phyloP scores from a whole-genome alignment of 176 grass and related monocot genomes.

The Zizania latifolia region DNA sequence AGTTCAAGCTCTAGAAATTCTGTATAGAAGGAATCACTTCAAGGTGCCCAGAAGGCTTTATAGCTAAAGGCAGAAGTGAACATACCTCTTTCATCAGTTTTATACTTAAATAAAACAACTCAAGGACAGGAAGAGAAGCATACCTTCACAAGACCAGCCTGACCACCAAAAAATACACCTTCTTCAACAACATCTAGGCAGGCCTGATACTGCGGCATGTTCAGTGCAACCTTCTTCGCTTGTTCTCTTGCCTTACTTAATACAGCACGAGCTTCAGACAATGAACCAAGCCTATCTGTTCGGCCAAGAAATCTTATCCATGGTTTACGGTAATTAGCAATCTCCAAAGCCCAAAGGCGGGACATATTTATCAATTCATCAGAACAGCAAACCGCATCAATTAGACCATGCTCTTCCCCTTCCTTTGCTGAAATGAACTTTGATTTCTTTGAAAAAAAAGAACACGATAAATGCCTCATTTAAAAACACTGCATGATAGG shows the following conservation, averaged over 20 bases:
- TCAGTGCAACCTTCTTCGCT: constrained; percentile 48
- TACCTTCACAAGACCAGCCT: constrained; percentile 88
- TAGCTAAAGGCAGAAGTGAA: neutral
- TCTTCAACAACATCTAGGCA: constrained; percentile 84
- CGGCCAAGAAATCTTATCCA: constrained; percentile 75
- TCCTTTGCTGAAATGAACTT: constrained; percentile 69
- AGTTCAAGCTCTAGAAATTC: no score
- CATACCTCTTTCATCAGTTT: neutral
- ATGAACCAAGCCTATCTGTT: constrained; percentile 70
- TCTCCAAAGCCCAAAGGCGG: constrained; percentile 75
- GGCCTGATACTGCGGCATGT: constrained; percentile 77
- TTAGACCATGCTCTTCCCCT: constrained; percentile 72
- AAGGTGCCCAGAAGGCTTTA: neutral
- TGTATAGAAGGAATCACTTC: no score
- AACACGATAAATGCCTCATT: neutral
- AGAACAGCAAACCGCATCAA: constrained; percentile 63
- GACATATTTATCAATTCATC: constrained; percentile 67
- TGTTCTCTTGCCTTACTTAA: constrained; percentile 61
- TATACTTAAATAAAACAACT: neutral
- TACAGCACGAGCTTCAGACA: constrained; percentile 75
- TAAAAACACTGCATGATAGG: no score
- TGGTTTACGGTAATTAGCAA: constrained; percentile 67
- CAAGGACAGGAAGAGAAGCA: neutral
- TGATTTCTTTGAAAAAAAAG: constrained; percentile 60
- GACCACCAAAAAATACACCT: constrained; percentile 67